phyloP scores from a whole-genome alignment of 129 eudicot species.

The Flaveria sonorensis region DNA sequence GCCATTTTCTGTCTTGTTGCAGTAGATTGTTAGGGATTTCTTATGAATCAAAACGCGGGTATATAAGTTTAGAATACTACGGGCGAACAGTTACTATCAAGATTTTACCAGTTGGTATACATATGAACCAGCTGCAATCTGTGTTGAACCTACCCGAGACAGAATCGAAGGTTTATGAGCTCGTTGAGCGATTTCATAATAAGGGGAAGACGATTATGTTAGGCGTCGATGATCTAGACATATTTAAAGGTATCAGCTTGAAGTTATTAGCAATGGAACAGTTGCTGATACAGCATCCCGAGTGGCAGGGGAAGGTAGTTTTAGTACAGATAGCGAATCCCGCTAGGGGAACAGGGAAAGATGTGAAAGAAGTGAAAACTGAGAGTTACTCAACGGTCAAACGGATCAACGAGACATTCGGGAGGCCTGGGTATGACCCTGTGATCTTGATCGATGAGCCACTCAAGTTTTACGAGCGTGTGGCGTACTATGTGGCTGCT shows the following conservation, averaged over 20 bases:
- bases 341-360: slow-evolving; percentile 84
- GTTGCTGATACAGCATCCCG: slow-evolving; percentile 71
- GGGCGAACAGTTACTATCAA: slow-evolving; percentile 81
- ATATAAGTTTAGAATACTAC: slow-evolving; percentile 78
- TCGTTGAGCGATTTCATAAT: slow-evolving; percentile 46
- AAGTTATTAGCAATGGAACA: slow-evolving; percentile 84
- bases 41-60: slow-evolving; percentile 82
- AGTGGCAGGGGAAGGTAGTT: slow-evolving; percentile 79
- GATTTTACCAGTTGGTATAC: slow-evolving; percentile 82
- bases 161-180: slow-evolving; percentile 65
- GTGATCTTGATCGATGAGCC: slow-evolving; percentile 67
- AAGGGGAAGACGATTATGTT: slow-evolving; percentile 66
- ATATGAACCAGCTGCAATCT: slow-evolving; percentile 73
- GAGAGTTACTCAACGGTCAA: slow-evolving; percentile 68
- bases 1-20: slow-evolving; percentile 82
- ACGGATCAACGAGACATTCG: slow-evolving; percentile 62
- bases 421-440: slow-evolving; percentile 67
- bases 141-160: slow-evolving; percentile 68
- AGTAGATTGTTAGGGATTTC: slow-evolving; percentile 73
- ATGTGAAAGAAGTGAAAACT: slow-evolving; percentile 71
- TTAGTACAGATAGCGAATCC: slow-evolving; percentile 89
- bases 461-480: slow-evolving; percentile 58
- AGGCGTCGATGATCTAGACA: slow-evolving; percentile 86
- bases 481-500: slow-evolving; percentile 75
- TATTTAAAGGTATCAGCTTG: slow-evolving; percentile 79